Conservation (phyloP, 352 stramenopile genomes). For the Pythium rishiriense region DNA sequence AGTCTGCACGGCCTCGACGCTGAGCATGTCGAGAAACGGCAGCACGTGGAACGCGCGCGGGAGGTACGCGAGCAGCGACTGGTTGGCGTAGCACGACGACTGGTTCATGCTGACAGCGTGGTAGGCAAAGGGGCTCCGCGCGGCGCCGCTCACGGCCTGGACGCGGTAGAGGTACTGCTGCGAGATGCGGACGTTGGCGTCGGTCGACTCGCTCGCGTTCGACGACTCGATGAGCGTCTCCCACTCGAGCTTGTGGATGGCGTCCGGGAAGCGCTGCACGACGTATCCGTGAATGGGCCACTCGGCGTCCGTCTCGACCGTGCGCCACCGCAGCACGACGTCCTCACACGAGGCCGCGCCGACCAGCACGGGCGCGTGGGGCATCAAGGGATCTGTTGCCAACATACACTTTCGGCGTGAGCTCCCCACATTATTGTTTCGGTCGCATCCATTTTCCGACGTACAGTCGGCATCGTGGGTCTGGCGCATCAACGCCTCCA, state of each 20-base stretch:
- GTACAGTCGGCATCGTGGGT: constrained; percentile 20
- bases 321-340: constrained; percentile 48
- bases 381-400: constrained; percentile 43
- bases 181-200: constrained; percentile 29
- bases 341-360: constrained; percentile 38
- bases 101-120: constrained; percentile 30
- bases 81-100: constrained; percentile 1
- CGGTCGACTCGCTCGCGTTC: constrained; percentile 37
- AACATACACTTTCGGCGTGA: too few relatives aligned
- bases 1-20: constrained; percentile 38
- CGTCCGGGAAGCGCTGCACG: constrained; percentile 44
- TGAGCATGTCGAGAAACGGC: constrained; percentile 22
- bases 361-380: constrained; percentile 48
- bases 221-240: constrained; percentile 36
- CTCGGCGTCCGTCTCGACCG: constrained; percentile 35
- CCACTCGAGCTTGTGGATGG: constrained; percentile 36
- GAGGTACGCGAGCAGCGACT: constrained; percentile 12
- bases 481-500: constrained; percentile 19
- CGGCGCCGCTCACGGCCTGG: constrained; percentile 38
- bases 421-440: too few relatives aligned
- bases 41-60: constrained; percentile 2
- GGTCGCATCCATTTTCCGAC: neutral
- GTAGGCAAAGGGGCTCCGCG: constrained; percentile 49
- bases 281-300: constrained; percentile 52
- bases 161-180: constrained; percentile 52